Evolutionary conservation across 108 stramenopile genomes (phyloP).

Genomic region (Nitzschia inconspicua): DNA sequence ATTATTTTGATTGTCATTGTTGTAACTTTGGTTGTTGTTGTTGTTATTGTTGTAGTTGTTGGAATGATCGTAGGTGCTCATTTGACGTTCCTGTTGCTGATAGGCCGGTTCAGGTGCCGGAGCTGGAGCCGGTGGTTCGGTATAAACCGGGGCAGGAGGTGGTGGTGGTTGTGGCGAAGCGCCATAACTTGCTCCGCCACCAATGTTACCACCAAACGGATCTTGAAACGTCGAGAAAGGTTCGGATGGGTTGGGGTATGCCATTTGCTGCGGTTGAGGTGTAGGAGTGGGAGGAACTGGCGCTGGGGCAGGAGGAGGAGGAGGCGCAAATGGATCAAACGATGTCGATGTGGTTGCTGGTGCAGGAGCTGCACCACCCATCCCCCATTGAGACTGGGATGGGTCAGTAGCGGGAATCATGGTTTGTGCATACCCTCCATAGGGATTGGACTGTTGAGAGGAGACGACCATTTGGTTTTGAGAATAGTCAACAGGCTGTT

Average conservation of each 20-base stretch:
- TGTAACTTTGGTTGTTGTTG: background rate
- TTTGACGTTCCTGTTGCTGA: slow-evolving; percentile 5
- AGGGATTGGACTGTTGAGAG: slow-evolving; percentile 40
- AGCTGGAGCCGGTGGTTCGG: background rate
- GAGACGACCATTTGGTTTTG: slow-evolving; percentile 35
- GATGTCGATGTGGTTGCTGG: slow-evolving; percentile 5
- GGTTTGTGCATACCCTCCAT: slow-evolving; percentile 2
- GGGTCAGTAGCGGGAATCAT: slow-evolving; percentile 10
- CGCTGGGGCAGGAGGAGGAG: slow-evolving; percentile 10
- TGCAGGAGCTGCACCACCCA: slow-evolving; percentile 9
- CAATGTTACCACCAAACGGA: slow-evolving; percentile 11
- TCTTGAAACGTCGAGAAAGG: background rate
- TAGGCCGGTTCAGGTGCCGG: slow-evolving; percentile 1
- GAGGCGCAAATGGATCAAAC: slow-evolving; percentile 33
- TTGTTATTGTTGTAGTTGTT: background rate
- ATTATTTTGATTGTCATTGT: background rate
- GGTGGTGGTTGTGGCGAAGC: background rate
- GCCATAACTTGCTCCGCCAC: background rate
- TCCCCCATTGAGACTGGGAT: background rate
- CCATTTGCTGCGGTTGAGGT: slow-evolving; percentile 34
- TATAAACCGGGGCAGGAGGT: background rate
- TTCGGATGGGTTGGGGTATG: slow-evolving; percentile 3
- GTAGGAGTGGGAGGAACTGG: slow-evolving; percentile 25
- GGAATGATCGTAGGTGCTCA: background rate
- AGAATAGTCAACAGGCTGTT: no score